Evolutionary conservation across 495 filamentous ascomycete genomes (phyloP).

Genomic region (Podospora appendiculata): DNA sequence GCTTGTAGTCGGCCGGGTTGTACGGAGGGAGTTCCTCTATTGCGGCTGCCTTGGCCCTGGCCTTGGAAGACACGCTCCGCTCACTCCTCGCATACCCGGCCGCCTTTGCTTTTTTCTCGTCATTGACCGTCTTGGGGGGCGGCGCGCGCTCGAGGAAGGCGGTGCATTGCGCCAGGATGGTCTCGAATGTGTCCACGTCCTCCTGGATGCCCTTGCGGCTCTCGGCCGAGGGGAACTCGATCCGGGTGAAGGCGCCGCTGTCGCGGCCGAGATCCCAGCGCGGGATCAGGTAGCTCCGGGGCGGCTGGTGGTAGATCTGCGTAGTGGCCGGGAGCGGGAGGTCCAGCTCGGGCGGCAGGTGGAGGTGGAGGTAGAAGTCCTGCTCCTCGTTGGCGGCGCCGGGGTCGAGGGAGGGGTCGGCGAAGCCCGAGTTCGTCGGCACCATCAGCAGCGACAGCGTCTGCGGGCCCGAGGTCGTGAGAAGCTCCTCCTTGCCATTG

Average conservation of each 20-base stretch:
- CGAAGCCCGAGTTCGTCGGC: conserved; percentile 66
- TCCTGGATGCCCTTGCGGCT: conserved; percentile 68
- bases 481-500: conserved; percentile 72
- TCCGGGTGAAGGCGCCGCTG: conserved; percentile 79
- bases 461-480: conserved; percentile 80
- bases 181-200: conserved; percentile 93
- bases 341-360: conserved; percentile 89
- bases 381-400: conserved; percentile 61
- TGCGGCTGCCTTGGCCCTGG: conserved; percentile 31
- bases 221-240: conserved; percentile 76
- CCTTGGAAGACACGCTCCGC: conserved; percentile 37
- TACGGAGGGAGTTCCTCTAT: conserved; percentile 50
- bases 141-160: conserved; percentile 79
- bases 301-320: conserved; percentile 90
- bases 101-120: conserved; percentile 14
- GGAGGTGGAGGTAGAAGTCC: conserved; percentile 91
- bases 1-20: conserved; percentile 71
- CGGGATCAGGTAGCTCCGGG: conserved; percentile 81
- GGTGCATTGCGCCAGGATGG: conserved; percentile 90
- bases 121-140: conserved; percentile 35
- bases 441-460: conserved; percentile 92
- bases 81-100: conserved; percentile 24
- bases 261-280: conserved; percentile 87
- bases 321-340: conserved; percentile 85
- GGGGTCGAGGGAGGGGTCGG: conserved; percentile 50